Percentiles rank a stretch among this genome's conserved stretches.
Conservation (phyloP, 164 flowering plant genomes). For the Aristolochia contorta region DNA sequence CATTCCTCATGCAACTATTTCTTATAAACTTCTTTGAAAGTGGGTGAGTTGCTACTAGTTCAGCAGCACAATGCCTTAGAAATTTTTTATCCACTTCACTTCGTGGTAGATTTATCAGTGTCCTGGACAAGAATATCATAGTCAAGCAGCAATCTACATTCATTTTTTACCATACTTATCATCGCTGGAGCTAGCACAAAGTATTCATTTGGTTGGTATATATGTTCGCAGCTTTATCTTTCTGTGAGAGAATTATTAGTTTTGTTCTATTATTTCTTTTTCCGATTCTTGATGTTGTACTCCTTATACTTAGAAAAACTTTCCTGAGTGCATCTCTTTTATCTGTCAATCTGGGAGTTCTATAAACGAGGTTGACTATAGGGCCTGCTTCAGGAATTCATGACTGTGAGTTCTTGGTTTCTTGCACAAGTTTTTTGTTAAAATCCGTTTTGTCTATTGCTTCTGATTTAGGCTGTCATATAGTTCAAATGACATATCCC, state of each 20-base stretch:
- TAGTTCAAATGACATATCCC: too few relatives aligned
- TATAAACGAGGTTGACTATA: conserved; percentile 64
- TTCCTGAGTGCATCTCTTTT: conserved; percentile 59
- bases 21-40: too few relatives aligned
- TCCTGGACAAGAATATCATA: conserved; percentile 12
- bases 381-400: conserved; percentile 79
- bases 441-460: neutral
- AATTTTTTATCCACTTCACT: neutral
- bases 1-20: too few relatives aligned
- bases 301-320: neutral
- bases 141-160: conserved; percentile 52
- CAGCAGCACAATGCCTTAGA: neutral
- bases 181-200: conserved; percentile 77
- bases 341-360: conserved; percentile 83
- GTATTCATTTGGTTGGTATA: conserved; percentile 87
- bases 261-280: too few relatives aligned
- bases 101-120: conserved; percentile 20
- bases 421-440: neutral
- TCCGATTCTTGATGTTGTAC: neutral
- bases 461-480: too few relatives aligned
- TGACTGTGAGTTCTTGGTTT: conserved; percentile 41
- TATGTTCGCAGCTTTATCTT: neutral
- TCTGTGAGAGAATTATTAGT: too few relatives aligned
- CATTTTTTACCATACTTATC: conserved; percentile 52
- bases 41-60: neutral